These are phyloP conservation scores for Lablab purpureus DNA, from an alignment of 306 rosid species.

Conservation along the genomic window DNA sequence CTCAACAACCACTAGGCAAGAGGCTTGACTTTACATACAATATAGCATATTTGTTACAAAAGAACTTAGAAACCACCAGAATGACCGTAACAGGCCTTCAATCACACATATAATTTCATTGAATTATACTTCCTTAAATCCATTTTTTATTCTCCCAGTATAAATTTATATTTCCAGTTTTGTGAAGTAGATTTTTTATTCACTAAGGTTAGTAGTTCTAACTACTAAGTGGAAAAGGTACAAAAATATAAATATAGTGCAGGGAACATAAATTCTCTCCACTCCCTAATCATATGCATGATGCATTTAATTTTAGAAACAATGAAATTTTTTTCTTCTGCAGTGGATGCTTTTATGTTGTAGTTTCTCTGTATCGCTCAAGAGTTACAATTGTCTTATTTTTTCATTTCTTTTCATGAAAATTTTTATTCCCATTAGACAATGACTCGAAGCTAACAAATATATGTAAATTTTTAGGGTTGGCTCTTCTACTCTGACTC, in stretches of 20 bases:
- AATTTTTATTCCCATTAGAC: slow-evolving; percentile 44
- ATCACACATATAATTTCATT: neutral
- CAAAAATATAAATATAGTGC: neutral
- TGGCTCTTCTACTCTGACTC: too few species aligned
- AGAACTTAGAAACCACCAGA: neutral
- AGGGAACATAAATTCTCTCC: neutral
- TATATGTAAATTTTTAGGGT: too few species aligned
- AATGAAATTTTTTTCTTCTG: too few species aligned
- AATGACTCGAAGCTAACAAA: too few species aligned
- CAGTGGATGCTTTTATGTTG: slow-evolving; percentile 9
- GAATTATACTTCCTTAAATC: neutral
- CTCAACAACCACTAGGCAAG: neutral
- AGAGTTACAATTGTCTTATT: neutral
- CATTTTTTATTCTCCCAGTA: neutral
- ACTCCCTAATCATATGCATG: neutral
- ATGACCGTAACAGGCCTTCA: neutral
- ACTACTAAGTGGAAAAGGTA: neutral
- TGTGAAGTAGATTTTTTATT: neutral
- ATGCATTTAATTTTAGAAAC: neutral
- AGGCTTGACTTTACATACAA: too few species aligned
- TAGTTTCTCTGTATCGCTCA: slow-evolving; percentile 32
- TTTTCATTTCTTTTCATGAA: slow-evolving; percentile 18
- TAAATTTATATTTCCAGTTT: slow-evolving; percentile 14
- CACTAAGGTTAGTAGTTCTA: neutral
- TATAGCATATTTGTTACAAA: too few species aligned